phyloP scores from a whole-genome alignment of 78 protist genomes.

The Mantamonas sphyraenae region DNA sequence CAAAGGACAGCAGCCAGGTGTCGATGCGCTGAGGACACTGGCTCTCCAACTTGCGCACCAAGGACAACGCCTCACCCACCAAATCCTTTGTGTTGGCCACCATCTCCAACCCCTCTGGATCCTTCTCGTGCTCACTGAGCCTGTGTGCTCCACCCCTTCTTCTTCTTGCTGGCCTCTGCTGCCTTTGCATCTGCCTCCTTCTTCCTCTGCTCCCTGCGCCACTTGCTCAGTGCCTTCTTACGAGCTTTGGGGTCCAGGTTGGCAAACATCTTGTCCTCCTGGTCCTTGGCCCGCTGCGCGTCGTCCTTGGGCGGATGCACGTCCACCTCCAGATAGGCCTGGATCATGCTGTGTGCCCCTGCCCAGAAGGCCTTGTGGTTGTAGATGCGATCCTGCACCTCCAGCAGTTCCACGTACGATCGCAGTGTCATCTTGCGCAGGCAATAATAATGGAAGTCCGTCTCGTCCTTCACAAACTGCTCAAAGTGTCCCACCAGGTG shows the following conservation, averaged over 20 bases:
- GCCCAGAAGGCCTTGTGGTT: background rate
- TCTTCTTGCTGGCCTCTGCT: background rate
- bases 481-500: slow-evolving; percentile 41
- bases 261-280: background rate
- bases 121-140: slow-evolving; percentile 15
- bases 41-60: too few relatives aligned
- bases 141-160: too few relatives aligned
- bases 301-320: background rate
- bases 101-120: slow-evolving; percentile 2
- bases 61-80: too few relatives aligned
- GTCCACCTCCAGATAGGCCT: background rate
- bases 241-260: background rate
- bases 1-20: too few relatives aligned
- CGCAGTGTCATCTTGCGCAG: slow-evolving; percentile 79
- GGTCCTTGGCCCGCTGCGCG: background rate
- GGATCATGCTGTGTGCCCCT: background rate
- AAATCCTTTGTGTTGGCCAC: background rate
- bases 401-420: slow-evolving; percentile 46
- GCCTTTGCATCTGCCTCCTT: background rate
- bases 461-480: slow-evolving; percentile 85
- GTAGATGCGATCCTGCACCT: slow-evolving; percentile 19
- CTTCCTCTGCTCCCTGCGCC: background rate
- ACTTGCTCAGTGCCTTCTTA: slow-evolving; percentile 27
- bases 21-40: too few relatives aligned
- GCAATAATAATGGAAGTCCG: slow-evolving; percentile 89